Evolutionary conservation across 2,329 filamentous ascomycete species (phyloP), one percentile per base, ranked within the genome.

Genomic region (Cordyceps cicadae): DNA sequence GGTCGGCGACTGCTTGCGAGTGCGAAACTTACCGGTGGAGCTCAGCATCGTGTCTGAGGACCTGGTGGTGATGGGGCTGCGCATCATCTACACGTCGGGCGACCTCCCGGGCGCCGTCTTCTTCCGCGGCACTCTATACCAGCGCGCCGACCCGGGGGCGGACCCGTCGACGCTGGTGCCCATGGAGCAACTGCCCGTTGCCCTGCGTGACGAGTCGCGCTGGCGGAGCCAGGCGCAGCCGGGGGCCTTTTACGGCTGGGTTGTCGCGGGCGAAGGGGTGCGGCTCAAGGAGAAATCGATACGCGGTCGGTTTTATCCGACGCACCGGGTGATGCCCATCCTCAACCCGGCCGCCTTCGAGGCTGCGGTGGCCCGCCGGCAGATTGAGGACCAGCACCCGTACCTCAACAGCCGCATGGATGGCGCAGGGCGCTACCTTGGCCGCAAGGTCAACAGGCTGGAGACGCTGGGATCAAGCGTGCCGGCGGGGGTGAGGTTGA

Each of bases 221-320:
- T 79, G 75, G 72, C 74, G 76, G 51, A 71, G 70, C 49, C 72
- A 66, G 65, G 70, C 70, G 56, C 70, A 62, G 55, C 70, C 69
- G 51, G 67, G 58, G 24, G 65, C 67, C 60, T 74, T 65, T 66
- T 77, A 64, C 74, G 74, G 66, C 67, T 76, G 73, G 67, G 67
- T 69, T 3, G 67, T 81, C 48, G 72, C 77, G 32, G 73, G 73
- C 63, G 78, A 80, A 62, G 77, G 79, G 64, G 70, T 72, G n/a
- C 71, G 75, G 50, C 67, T 82, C 21, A 75, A 78, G 63, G 81
- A 83, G 66, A 67, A 68, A 15, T 73, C 74, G 24, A 74, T 85
- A 55, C 74, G 76, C 61, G 82, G 82, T 55, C 75, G 82, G n/a
- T 84, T 84, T 71, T 85, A 85, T 70, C 79, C 82, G 17, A 80